Percentiles rank a stretch among this genome's conserved stretches.
phyloP scores from a whole-genome alignment of 768 basidiomycete species.

The Postia placenta region DNA sequence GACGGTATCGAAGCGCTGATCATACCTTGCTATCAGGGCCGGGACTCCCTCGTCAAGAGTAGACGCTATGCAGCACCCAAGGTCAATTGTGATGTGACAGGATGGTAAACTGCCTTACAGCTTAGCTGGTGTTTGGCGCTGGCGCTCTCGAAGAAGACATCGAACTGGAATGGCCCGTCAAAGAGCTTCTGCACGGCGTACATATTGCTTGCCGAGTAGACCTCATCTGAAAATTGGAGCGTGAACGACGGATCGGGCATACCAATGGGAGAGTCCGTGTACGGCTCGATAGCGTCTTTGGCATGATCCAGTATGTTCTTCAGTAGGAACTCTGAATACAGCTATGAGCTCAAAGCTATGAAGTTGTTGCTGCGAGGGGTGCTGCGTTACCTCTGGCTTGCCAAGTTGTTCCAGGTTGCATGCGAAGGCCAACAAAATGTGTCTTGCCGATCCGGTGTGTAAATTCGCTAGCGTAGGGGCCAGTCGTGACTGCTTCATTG shows the following conservation, averaged over 20 bases:
- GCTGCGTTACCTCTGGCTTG: conserved; percentile 69
- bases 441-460: conserved; percentile 60
- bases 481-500: conserved; percentile 49
- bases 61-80: conserved; percentile 29
- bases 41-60: conserved; percentile 66
- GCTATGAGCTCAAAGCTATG: no score
- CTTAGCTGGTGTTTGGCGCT: conserved; percentile 55
- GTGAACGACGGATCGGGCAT: conserved; percentile 78
- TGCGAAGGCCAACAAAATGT: conserved; percentile 57
- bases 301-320: conserved; percentile 56
- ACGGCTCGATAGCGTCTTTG: conserved; percentile 45
- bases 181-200: conserved; percentile 85
- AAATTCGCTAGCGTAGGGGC: conserved; percentile 54
- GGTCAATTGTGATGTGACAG: neutral
- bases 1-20: conserved; percentile 55
- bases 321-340: conserved; percentile 50
- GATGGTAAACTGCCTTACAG: conserved; percentile 7
- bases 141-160: conserved; percentile 79
- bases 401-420: conserved; percentile 69
- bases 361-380: no score
- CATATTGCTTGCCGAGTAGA: conserved; percentile 67
- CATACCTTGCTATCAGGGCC: conserved; percentile 54
- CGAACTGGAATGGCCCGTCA: conserved; percentile 83
- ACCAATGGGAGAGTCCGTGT: conserved; percentile 40
- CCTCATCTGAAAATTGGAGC: conserved; percentile 71